These are phyloP conservation scores for Gastrodia elata DNA, from an alignment of 106 monocot genomes.

Conservation along the genomic window DNA sequence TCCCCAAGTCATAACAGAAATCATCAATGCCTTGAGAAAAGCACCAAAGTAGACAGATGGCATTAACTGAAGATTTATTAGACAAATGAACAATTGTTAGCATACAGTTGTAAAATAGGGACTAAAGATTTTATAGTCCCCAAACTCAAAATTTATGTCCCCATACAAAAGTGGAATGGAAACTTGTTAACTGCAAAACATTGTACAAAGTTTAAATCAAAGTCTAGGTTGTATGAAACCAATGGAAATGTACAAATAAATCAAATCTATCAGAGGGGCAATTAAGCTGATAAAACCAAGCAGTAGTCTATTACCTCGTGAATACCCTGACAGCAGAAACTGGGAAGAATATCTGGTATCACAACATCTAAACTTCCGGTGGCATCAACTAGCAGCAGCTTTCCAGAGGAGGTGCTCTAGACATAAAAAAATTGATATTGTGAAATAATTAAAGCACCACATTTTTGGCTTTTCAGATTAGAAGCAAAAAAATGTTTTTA, in stretches of 20 bases:
- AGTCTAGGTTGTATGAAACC: not conserved
- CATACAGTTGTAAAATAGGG: no score
- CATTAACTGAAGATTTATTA: no score
- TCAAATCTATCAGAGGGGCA: not conserved
- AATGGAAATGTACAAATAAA: not conserved
- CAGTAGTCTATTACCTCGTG: slow-evolving; percentile 46
- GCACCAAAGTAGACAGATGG: no score
- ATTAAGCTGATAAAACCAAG: not conserved
- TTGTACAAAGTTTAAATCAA: not conserved
- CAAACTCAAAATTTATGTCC: no score
- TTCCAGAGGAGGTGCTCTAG: slow-evolving; percentile 57
- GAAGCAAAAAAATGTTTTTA: not conserved
- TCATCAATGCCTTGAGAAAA: no score
- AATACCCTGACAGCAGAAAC: slow-evolving; percentile 29
- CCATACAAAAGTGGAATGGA: not conserved
- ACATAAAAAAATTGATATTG: slow-evolving; percentile 11
- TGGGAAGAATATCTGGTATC: slow-evolving; percentile 50
- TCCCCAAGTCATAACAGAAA: no score
- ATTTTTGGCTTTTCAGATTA: not conserved
- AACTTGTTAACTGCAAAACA: not conserved
- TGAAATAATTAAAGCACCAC: not conserved
- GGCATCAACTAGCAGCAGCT: slow-evolving; percentile 73
- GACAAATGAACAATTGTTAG: no score
- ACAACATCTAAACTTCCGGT: slow-evolving; percentile 78
- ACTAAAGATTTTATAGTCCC: no score